Evolutionary conservation across 768 basidiomycete species (phyloP).

Genomic region (Kondoa subrosea): DNA sequence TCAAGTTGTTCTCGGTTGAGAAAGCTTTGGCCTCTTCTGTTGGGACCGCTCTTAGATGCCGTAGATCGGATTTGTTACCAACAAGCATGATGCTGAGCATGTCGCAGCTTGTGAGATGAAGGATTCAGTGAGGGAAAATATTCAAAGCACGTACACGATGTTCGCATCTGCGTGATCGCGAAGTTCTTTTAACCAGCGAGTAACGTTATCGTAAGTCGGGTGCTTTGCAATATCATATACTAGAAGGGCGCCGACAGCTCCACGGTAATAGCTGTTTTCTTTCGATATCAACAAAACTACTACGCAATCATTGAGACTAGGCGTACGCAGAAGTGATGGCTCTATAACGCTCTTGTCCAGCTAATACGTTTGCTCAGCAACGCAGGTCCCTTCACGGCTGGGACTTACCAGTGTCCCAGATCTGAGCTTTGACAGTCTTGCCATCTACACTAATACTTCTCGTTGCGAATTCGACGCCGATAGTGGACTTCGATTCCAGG

Average conservation of each 20-base stretch:
- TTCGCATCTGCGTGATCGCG: conserved; percentile 61
- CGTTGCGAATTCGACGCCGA: conserved; percentile 97
- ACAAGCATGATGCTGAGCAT: conserved; percentile 77
- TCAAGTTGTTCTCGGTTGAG: conserved; percentile 44
- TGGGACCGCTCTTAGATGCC: conserved; percentile 85
- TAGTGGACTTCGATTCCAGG: conserved; percentile 95
- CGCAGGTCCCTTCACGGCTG: neutral
- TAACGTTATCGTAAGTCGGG: conserved; percentile 79
- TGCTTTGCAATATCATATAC: conserved; percentile 88
- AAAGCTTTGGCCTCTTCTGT: conserved; percentile 94
- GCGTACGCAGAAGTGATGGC: conserved; percentile 73
- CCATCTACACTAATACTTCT: conserved; percentile 86
- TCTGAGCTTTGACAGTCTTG: conserved; percentile 92
- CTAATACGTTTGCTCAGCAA: conserved; percentile 34
- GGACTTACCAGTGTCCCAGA: conserved; percentile 89
- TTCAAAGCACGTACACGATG: conserved; percentile 24
- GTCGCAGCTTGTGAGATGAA: neutral
- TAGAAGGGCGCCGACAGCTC: conserved; percentile 77
- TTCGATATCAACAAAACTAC: neutral
- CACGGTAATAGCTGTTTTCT: conserved; percentile 71
- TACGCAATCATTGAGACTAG: neutral
- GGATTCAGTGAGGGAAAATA: neutral
- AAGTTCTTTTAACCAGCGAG: conserved; percentile 90
- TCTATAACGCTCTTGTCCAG: conserved; percentile 91
- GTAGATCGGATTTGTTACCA: conserved; percentile 98